Base-by-base conservation (phyloP, 139 green algal genomes). In the Auxenochlorella protothecoides region DNA sequence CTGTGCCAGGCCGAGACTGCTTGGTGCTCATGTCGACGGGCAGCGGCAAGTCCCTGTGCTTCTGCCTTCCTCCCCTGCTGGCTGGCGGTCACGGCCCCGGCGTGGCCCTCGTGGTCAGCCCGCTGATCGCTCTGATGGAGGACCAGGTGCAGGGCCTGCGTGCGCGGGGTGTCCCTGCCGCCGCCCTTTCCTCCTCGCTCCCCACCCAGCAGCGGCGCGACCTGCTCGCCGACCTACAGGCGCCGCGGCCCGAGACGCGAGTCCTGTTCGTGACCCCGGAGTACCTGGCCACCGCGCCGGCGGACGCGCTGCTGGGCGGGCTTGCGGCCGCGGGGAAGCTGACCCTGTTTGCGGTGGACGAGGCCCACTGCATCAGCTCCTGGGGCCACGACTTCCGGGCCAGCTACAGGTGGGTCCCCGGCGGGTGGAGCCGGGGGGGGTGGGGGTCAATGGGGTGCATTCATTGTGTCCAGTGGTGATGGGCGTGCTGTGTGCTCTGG, bases 181-280 rank as follows among this genome's bases (percentile, higher is more conserved):
- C 55, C 9, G n/a, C 6, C 68, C 55, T 53, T 11, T 15, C 68
- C 10, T 12, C 14, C 14, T 27, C 16, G 10, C 6, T 65, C 6
- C 54, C 10, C 6, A 65, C 10, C 7, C 8, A 44, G 6, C 11
- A 54, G 14, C 56, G 27, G 7, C 15, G 9, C 55, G 56, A n/a
- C 8, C 57, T 5, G 14, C 27, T 44, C 14, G 53, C 16, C 66
- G 57, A 62, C 57, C 57, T 62, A 9, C 11, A 11, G 9, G 9
- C 57, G 9, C 9, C 9, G 57, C 57, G 57, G 9, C 57, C 57
- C 57, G 57, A 9, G 9, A 62, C 57, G 57, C 57, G 57, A 0
- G 57, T 90, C 11, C 59, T 92, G 3, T 91, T 91, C 76, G 75
- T 92, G 14, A 92, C 87, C 0, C 87, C 87, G 0, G 87, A 92